These are phyloP conservation scores for Umbelopsis isabellina DNA, from an alignment of 192 early-diverging fungal species.

Conservation along the genomic window DNA sequence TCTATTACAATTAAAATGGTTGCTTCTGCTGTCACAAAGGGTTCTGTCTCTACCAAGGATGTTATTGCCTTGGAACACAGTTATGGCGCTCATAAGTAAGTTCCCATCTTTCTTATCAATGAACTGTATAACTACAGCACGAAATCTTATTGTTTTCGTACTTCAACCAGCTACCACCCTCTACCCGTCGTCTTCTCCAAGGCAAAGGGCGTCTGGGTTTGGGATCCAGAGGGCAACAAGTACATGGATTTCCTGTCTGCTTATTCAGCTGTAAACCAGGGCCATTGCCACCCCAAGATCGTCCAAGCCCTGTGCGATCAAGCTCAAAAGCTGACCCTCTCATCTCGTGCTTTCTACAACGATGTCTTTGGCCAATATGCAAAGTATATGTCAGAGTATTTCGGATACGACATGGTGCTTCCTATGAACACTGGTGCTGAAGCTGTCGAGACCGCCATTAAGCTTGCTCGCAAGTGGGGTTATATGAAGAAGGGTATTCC, in stretches of 20 bases:
- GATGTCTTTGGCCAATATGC: constrained; percentile 89
- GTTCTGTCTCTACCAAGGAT: constrained; percentile 38
- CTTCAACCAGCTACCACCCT: constrained; percentile 85
- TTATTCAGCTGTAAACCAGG: constrained; percentile 87
- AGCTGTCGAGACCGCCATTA: constrained; percentile 98
- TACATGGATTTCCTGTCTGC: constrained; percentile 91
- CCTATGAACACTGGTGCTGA: constrained; percentile 99
- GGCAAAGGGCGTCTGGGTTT: constrained; percentile 89
- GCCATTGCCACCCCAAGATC: constrained; percentile 97
- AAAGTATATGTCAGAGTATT: constrained; percentile 90
- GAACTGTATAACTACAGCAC: neutral
- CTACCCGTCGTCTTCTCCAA: constrained; percentile 90
- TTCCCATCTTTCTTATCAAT: neutral
- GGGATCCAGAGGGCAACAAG: constrained; percentile 89
- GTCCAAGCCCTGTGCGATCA: constrained; percentile 89
- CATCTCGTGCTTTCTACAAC: constrained; percentile 97
- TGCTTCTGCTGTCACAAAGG: constrained; percentile 2
- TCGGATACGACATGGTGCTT: constrained; percentile 97
- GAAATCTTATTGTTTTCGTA: neutral
- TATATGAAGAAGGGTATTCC: constrained; percentile 90
- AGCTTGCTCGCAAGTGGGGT: constrained; percentile 97
- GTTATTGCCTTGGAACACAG: constrained; percentile 79
- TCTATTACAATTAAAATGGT: constrained; percentile 1
- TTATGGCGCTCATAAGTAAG: constrained; percentile 93
- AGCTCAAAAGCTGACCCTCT: constrained; percentile 81